These are phyloP conservation scores for Alternaria triticimaculans DNA, from an alignment of 2,329 filamentous ascomycete species.

Conservation along the genomic window DNA sequence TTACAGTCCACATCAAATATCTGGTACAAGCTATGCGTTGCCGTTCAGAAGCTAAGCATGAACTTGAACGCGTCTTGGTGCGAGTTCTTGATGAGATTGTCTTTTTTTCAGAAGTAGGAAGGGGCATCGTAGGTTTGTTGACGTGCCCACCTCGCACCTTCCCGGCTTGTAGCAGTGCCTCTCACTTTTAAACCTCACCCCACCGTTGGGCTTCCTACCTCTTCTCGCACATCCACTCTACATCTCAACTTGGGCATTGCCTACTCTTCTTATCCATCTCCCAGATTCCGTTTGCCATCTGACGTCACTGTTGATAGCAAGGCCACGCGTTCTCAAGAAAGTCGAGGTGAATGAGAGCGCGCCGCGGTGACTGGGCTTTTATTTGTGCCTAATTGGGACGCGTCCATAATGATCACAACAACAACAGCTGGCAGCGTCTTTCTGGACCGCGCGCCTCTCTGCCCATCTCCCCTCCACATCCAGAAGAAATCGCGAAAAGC, in stretches of 20 bases:
- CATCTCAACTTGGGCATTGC: neutral
- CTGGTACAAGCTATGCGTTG: neutral
- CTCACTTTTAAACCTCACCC: neutral
- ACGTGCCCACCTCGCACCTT: slow-evolving; percentile 3
- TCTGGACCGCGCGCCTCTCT: slow-evolving; percentile 25
- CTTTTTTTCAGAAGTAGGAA: neutral
- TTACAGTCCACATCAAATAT: neutral
- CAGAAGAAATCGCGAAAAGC: slow-evolving; percentile 36
- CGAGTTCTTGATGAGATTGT: neutral
- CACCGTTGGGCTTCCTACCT: neutral
- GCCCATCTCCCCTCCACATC: slow-evolving; percentile 38
- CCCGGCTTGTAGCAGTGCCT: neutral
- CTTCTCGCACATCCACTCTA: neutral
- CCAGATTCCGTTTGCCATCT: neutral
- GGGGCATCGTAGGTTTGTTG: slow-evolving; percentile 4
- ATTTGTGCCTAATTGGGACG: slow-evolving; percentile 12
- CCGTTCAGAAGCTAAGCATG: neutral
- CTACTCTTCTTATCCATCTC: slow-evolving; percentile 13
- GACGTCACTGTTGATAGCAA: neutral
- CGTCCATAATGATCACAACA: slow-evolving; percentile 22
- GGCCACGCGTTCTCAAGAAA: neutral
- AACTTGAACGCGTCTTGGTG: neutral
- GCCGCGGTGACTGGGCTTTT: slow-evolving; percentile 9
- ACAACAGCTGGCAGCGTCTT: slow-evolving; percentile 6
- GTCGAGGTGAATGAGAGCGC: slow-evolving; percentile 13